Conservation (phyloP, 345 rosid genomes). For the Arabidopsis arenosa region DNA sequence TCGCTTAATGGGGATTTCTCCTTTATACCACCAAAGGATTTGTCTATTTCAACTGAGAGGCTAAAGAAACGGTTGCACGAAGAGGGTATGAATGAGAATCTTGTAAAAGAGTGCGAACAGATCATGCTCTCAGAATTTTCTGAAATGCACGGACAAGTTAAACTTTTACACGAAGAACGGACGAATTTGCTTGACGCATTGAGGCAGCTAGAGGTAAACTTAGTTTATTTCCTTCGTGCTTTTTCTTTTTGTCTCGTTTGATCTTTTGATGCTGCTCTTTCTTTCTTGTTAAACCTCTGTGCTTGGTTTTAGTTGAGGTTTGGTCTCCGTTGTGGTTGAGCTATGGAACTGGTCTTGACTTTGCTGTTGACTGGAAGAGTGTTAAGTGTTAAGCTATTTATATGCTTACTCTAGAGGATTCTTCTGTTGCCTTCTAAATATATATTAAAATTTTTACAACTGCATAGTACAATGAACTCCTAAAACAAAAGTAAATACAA, state of each 20-base stretch:
- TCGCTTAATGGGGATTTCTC: conserved; percentile 65
- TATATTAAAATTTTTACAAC: not conserved
- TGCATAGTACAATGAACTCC: not conserved
- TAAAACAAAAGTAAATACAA: not conserved
- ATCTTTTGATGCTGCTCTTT: not conserved
- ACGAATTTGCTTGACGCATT: conserved; percentile 76
- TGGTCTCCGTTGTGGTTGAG: not conserved
- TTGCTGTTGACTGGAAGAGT: conserved; percentile 11
- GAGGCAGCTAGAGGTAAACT: conserved; percentile 88
- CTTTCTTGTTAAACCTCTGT: conserved; percentile 4
- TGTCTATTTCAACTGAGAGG: conserved; percentile 76
- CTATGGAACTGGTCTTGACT: conserved; percentile 1
- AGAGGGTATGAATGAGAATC: conserved; percentile 67
- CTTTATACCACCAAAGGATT: conserved; percentile 56
- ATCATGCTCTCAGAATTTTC: conserved; percentile 89
- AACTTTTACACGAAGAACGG: conserved; percentile 77
- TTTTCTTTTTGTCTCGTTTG: not conserved
- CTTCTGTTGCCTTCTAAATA: conserved; percentile 2
- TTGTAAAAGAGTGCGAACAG: conserved; percentile 88
- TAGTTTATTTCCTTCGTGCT: not conserved
- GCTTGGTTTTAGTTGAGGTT: conserved; percentile 3
- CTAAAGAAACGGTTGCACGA: conserved; percentile 71
- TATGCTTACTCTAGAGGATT: not conserved
- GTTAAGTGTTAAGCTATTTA: not conserved
- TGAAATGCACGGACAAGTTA: conserved; percentile 70